phyloP scores from a whole-genome alignment of 176 grass and related monocot genomes.

The Guadua angustifolia region DNA sequence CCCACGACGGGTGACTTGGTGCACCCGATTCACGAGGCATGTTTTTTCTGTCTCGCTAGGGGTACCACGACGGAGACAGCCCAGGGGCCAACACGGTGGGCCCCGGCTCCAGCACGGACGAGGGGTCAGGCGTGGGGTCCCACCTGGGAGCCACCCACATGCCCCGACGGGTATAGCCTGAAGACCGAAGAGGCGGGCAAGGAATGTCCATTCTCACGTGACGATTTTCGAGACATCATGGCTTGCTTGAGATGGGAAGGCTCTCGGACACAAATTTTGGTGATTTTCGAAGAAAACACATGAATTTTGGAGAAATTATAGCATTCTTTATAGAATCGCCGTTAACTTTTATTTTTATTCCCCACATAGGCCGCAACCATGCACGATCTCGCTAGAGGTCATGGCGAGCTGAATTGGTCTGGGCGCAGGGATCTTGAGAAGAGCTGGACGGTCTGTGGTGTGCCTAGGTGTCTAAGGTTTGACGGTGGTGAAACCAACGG shows the following conservation, averaged over 20 bases:
- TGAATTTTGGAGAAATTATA: background rate
- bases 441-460: background rate
- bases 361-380: background rate
- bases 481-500: background rate
- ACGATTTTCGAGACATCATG: too few relatives aligned
- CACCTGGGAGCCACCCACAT: background rate
- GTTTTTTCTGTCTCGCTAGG: background rate
- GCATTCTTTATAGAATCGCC: background rate
- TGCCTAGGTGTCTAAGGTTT: background rate
- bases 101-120: background rate
- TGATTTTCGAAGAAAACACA: background rate
- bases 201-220: background rate
- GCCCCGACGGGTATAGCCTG: constrained; percentile 1
- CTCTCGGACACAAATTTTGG: background rate
- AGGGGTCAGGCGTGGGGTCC: background rate
- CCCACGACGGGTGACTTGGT: constrained; percentile 19
- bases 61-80: background rate
- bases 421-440: background rate
- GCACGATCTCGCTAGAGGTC: background rate
- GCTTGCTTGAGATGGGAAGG: too few relatives aligned
- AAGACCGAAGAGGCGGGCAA: constrained; percentile 10
- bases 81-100: background rate
- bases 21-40: background rate
- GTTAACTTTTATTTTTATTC: background rate
- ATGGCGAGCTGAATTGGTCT: background rate